Conservation (phyloP, 768 basidiomycete genomes). For the Pholiota molesta region DNA sequence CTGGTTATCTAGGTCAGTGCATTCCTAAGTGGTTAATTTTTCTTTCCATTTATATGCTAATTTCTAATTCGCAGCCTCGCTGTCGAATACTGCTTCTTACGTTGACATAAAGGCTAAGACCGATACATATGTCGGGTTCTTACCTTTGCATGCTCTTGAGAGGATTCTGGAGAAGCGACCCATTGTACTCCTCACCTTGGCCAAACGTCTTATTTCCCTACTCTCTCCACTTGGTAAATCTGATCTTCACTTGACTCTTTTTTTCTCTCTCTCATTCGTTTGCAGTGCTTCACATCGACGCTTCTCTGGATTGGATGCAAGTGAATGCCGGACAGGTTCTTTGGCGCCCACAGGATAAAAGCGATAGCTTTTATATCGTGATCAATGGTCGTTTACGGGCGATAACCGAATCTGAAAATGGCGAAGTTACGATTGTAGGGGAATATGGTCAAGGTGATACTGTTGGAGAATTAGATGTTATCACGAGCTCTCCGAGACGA, state of each 20-base stretch:
- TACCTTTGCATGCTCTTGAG: conserved; percentile 88
- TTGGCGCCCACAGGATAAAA: conserved; percentile 88
- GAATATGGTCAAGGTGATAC: conserved; percentile 98
- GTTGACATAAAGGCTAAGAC: conserved; percentile 98
- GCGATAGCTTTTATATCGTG: conserved; percentile 98
- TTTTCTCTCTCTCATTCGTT: neutral
- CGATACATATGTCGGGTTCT: conserved; percentile 96
- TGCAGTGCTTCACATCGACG: conserved; percentile 93
- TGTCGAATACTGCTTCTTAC: conserved; percentile 91
- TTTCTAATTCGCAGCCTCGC: conserved; percentile 59
- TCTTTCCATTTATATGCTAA: conserved; percentile 5
- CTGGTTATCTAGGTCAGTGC: conserved; percentile 84
- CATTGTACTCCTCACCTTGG: conserved; percentile 92
- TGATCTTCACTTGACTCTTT: neutral
- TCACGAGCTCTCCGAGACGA: conserved; percentile 84
- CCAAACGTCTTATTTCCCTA: conserved; percentile 94
- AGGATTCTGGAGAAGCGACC: conserved; percentile 90
- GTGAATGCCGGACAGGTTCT: conserved; percentile 93
- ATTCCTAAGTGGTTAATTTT: neutral
- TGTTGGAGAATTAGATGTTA: conserved; percentile 97
- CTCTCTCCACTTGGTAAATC: conserved; percentile 85
- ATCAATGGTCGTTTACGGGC: conserved; percentile 95
- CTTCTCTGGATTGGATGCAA: conserved; percentile 98
- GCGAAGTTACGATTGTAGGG: conserved; percentile 78
- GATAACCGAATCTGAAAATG: conserved; percentile 77